Percentiles rank a stretch among this genome's conserved stretches.
Conservation (phyloP, 2,329 filamentous ascomycete species). For the Bisporella sp. region DNA sequence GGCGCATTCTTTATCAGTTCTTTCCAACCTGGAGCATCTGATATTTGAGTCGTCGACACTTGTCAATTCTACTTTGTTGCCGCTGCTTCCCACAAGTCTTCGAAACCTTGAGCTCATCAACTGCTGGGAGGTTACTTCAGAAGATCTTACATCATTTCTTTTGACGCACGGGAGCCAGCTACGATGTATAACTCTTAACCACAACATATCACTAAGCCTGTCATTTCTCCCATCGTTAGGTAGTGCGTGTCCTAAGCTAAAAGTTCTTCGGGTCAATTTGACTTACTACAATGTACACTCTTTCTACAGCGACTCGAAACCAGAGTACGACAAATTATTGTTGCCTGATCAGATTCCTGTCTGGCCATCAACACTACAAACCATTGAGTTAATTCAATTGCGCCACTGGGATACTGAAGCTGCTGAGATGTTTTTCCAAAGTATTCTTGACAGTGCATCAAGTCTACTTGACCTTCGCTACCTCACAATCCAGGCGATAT, state of each 20-base stretch:
- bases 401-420: slow-evolving; percentile 64
- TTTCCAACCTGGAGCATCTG: slow-evolving; percentile 60
- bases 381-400: slow-evolving; percentile 69
- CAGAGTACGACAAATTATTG: slow-evolving; percentile 67
- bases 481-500: slow-evolving; percentile 65
- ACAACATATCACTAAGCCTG: slow-evolving; percentile 74
- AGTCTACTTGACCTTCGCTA: slow-evolving; percentile 60
- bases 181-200: slow-evolving; percentile 60
- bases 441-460: slow-evolving; percentile 65
- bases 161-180: slow-evolving; percentile 60
- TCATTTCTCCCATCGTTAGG: slow-evolving; percentile 65
- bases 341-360: slow-evolving; percentile 56
- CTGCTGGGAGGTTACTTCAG: slow-evolving; percentile 67
- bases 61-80: slow-evolving; percentile 61
- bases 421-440: slow-evolving; percentile 72
- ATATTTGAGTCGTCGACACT: slow-evolving; percentile 70
- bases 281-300: slow-evolving; percentile 68
- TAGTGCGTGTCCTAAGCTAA: slow-evolving; percentile 60
- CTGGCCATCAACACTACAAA: slow-evolving; percentile 69
- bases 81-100: slow-evolving; percentile 59
- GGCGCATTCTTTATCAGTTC: slow-evolving; percentile 38
- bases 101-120: slow-evolving; percentile 67
- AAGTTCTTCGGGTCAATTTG: slow-evolving; percentile 68
- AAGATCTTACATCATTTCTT: slow-evolving; percentile 59
- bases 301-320: slow-evolving; percentile 64